These are phyloP conservation scores for Lizonia empirigonia DNA, from an alignment of 2,329 filamentous ascomycete genomes.

Conservation along the genomic window DNA sequence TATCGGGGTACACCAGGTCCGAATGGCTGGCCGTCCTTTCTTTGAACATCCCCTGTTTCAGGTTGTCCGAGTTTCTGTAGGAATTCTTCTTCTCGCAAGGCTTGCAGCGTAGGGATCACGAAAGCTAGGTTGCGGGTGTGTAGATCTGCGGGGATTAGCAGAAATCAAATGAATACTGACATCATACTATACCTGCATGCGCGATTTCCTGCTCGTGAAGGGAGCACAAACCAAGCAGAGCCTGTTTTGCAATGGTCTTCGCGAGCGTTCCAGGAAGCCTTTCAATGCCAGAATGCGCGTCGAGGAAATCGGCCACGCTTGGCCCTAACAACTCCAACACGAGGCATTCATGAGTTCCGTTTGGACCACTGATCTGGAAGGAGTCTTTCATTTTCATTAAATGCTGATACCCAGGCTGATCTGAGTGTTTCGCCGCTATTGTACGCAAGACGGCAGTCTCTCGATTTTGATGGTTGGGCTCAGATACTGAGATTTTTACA, in stretches of 20 bases:
- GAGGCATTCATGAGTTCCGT: conserved; percentile 54
- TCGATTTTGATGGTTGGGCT: conserved; percentile 6
- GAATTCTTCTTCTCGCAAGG: conserved; percentile 25
- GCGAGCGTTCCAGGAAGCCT: conserved; percentile 48
- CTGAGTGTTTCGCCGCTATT: conserved; percentile 14
- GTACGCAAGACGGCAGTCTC: conserved; percentile 23
- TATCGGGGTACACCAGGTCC: conserved; percentile 26
- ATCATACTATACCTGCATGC: conserved; percentile 32
- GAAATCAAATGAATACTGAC: neutral
- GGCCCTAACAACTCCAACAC: conserved; percentile 52
- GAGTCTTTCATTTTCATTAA: conserved; percentile 46
- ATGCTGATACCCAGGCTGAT: conserved; percentile 28
- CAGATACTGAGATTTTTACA: conserved; percentile 29
- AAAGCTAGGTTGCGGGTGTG: conserved; percentile 37
- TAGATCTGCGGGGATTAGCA: conserved; percentile 29
- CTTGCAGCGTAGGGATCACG: conserved; percentile 23
- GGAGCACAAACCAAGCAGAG: conserved; percentile 24
- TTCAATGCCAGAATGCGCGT: conserved; percentile 37
- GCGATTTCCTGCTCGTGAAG: conserved; percentile 31
- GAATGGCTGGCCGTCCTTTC: conserved; percentile 27
- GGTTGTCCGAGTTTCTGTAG: conserved; percentile 24
- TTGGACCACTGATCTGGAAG: conserved; percentile 51
- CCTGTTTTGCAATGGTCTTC: conserved; percentile 43
- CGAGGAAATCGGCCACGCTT: conserved; percentile 47
- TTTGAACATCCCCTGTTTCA: conserved; percentile 20